Conservation (phyloP, 768 basidiomycete species). For the Pisolithus marmoratus region DNA sequence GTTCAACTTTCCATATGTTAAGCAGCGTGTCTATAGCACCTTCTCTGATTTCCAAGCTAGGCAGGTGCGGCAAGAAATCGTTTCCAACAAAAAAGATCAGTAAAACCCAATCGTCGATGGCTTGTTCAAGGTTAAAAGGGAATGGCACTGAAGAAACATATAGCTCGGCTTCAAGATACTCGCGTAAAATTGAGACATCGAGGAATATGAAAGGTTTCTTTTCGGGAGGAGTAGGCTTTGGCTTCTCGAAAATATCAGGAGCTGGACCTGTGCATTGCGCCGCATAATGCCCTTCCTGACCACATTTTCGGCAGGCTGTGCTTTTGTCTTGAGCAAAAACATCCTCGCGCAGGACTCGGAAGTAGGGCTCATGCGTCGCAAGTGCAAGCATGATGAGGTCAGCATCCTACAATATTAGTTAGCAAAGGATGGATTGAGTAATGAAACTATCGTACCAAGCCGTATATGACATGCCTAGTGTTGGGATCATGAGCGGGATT, state of each 20-base stretch:
- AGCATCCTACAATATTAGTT: conserved; percentile 63
- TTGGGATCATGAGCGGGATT: conserved; percentile 93
- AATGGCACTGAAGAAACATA: conserved; percentile 73
- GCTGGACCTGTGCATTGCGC: conserved; percentile 86
- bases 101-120: conserved; percentile 99
- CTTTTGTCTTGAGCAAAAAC: conserved; percentile 86
- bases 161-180: conserved; percentile 96
- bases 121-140: conserved; percentile 90
- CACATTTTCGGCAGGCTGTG: conserved; percentile 85
- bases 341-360: conserved; percentile 95
- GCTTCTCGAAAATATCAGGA: conserved; percentile 45
- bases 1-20: conserved; percentile 91
- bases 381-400: conserved; percentile 98
- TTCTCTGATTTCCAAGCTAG: conserved; percentile 97
- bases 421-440: conserved; percentile 5
- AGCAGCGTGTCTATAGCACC: conserved; percentile 97
- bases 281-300: conserved; percentile 91
- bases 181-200: conserved; percentile 90
- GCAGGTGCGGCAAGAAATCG: conserved; percentile 95
- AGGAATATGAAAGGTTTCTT: conserved; percentile 98
- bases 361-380: conserved; percentile 98
- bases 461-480: conserved; percentile 95
- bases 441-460: conserved; percentile 54
- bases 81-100: conserved; percentile 99
- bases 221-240: conserved; percentile 48